Evolutionary conservation across 768 basidiomycete species (phyloP).

Genomic region (Boletus speciosus): DNA sequence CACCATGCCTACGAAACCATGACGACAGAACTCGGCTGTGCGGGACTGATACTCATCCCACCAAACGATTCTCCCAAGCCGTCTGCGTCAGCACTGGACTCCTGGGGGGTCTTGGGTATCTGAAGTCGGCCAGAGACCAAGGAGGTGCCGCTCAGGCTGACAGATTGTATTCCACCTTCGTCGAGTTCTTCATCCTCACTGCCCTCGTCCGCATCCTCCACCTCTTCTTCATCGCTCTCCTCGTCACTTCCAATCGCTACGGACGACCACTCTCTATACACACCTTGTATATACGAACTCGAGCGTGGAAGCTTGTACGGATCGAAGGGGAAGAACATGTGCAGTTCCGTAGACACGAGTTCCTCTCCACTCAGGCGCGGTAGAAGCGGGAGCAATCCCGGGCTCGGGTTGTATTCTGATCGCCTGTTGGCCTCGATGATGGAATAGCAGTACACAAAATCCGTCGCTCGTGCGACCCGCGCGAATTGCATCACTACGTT

Average conservation of each 20-base stretch:
- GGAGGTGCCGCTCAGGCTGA: slow-evolving; percentile 3
- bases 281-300: slow-evolving; percentile 66
- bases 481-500: slow-evolving; percentile 94
- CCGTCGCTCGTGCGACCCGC: slow-evolving; percentile 83
- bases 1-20: slow-evolving; percentile 8
- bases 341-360: slow-evolving; percentile 63
- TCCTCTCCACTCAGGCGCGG: slow-evolving; percentile 30
- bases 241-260: slow-evolving; percentile 71
- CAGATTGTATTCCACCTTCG: neutral
- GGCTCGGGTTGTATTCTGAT: slow-evolving; percentile 43
- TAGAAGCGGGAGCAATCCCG: slow-evolving; percentile 17
- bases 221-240: slow-evolving; percentile 64
- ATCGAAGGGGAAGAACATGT: slow-evolving; percentile 97
- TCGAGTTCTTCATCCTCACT: slow-evolving; percentile 1
- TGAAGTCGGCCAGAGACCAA: slow-evolving; percentile 14
- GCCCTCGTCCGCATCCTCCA: slow-evolving; percentile 38
- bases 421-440: slow-evolving; percentile 88
- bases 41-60: slow-evolving; percentile 83
- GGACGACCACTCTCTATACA: slow-evolving; percentile 88
- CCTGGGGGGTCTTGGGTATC: slow-evolving; percentile 18
- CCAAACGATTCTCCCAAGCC: slow-evolving; percentile 66
- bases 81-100: slow-evolving; percentile 35
- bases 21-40: slow-evolving; percentile 23
- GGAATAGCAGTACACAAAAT: slow-evolving; percentile 91
- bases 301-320: slow-evolving; percentile 89